These are phyloP conservation scores for Saccharomycopsis sp. DNA, from an alignment of 805 yeast species.

Conservation along the genomic window DNA sequence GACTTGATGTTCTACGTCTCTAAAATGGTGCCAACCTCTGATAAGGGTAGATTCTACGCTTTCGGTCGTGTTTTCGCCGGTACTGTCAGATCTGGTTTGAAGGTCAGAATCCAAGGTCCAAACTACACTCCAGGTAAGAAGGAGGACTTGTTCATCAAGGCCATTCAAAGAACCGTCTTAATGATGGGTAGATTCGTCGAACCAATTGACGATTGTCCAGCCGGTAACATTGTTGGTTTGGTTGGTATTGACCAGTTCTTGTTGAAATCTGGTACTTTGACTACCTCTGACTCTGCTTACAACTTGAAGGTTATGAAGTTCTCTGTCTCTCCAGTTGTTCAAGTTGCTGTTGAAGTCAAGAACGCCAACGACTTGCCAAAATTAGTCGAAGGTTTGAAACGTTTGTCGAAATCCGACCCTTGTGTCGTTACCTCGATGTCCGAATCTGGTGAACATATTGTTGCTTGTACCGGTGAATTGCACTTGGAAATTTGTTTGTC, in stretches of 20 bases:
- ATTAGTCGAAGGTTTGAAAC: conserved; percentile 99
- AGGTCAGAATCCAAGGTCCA: conserved; percentile 99
- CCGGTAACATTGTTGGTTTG: conserved; percentile 99
- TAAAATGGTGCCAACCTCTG: conserved; percentile 99
- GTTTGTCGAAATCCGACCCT: conserved; percentile 99
- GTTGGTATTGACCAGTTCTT: conserved; percentile 99
- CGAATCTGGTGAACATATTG: conserved; percentile 98
- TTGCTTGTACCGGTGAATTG: conserved; percentile 99
- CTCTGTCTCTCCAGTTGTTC: conserved; percentile 99
- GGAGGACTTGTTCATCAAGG: conserved; percentile 94
- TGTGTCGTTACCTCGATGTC: conserved; percentile 86
- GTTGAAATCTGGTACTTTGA: conserved; percentile 98
- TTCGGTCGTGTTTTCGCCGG: conserved; percentile 99
- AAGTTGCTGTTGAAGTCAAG: conserved; percentile 99
- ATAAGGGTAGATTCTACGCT: conserved; percentile 99
- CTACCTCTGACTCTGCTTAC: conserved; percentile 95
- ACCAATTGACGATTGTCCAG: conserved; percentile 98
- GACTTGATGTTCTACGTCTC: conserved; percentile 99
- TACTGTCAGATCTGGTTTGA: conserved; percentile 97
- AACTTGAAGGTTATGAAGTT: conserved; percentile 99
- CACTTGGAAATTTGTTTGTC: conserved; percentile 96
- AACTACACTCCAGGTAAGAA: conserved; percentile 98
- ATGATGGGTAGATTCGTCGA: conserved; percentile 99
- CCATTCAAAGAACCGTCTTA: conserved; percentile 97
- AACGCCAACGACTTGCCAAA: conserved; percentile 99